Evolutionary conservation across 2,329 filamentous ascomycete species (phyloP).

Genomic region (Beauveria brongniartii): DNA sequence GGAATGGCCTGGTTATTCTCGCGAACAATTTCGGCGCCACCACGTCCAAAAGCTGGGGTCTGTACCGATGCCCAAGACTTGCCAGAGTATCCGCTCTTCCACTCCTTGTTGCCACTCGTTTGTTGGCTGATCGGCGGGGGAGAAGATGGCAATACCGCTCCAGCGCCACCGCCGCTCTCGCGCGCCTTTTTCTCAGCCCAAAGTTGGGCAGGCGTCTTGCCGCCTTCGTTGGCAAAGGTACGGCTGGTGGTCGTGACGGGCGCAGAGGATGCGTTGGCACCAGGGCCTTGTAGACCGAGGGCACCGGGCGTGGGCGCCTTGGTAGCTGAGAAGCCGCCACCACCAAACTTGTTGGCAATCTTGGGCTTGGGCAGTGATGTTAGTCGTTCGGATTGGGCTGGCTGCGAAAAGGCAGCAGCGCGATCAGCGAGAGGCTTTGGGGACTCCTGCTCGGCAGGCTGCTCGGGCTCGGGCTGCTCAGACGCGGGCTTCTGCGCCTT

Average conservation of each 20-base stretch:
- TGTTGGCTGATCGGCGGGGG: conserved; percentile 56
- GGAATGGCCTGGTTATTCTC: conserved; percentile 57
- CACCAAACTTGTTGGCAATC: conserved; percentile 80
- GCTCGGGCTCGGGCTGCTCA: conserved; percentile 25
- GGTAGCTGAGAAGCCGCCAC: conserved; percentile 71
- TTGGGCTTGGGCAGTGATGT: conserved; percentile 91
- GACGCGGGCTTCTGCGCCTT: conserved; percentile 60
- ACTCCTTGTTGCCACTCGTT: conserved; percentile 62
- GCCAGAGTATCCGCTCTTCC: conserved; percentile 86
- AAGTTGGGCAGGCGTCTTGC: conserved; percentile 91
- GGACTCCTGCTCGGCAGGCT: conserved; percentile 23
- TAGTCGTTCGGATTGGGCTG: conserved; percentile 62
- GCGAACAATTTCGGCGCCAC: conserved; percentile 37
- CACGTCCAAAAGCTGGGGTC: conserved; percentile 59
- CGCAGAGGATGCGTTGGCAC: conserved; percentile 43
- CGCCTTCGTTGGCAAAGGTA: conserved; percentile 88
- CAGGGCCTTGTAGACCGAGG: conserved; percentile 53
- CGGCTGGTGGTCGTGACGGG: conserved; percentile 76
- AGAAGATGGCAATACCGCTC: conserved; percentile 34
- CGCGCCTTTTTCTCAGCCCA: conserved; percentile 97
- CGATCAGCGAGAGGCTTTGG: conserved; percentile 66
- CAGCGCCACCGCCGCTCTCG: conserved; percentile 47
- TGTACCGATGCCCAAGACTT: conserved; percentile 86
- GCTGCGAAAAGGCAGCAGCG: conserved; percentile 60
- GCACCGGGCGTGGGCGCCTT: conserved; percentile 75